Evolutionary conservation across 176 grass and related monocot species (phyloP).

Genomic region (Oryza meridionalis): DNA sequence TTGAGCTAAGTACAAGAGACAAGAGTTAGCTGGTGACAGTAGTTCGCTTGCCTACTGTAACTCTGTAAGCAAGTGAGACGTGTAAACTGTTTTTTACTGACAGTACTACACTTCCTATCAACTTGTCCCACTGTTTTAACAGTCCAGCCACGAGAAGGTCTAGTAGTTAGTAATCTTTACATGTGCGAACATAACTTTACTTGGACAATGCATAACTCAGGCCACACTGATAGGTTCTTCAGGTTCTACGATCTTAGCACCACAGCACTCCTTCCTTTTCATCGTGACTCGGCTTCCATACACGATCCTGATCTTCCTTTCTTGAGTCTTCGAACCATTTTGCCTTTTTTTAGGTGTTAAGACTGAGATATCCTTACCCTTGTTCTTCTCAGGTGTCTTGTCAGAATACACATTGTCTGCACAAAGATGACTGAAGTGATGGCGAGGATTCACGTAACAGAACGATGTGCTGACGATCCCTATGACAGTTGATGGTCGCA

Average conservation of each 20-base stretch:
- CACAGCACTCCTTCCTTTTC: conserved; percentile 52
- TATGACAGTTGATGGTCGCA: conserved; percentile 53
- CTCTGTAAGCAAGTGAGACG: not conserved
- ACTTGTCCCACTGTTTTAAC: conserved; percentile 8
- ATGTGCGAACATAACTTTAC: not conserved
- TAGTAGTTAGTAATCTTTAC: conserved; percentile 13
- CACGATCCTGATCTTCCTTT: conserved; percentile 30
- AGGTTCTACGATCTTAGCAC: conserved; percentile 56
- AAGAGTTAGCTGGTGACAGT: not conserved
- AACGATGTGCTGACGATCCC: conserved; percentile 67
- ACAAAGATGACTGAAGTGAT: conserved; percentile 61
- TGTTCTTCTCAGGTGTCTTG: conserved; percentile 14
- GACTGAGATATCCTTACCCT: conserved; percentile 15
- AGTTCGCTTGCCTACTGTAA: no score
- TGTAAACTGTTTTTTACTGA: not conserved
- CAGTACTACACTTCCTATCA: not conserved
- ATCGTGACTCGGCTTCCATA: conserved; percentile 55
- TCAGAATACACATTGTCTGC: conserved; percentile 22
- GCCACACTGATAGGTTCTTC: conserved; percentile 40
- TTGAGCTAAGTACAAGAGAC: not conserved
- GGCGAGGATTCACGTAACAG: conserved; percentile 61
- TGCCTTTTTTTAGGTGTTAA: conserved; percentile 46
- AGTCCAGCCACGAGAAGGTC: not conserved
- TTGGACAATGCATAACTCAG: conserved; percentile 12
- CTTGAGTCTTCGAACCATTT: conserved; percentile 44